These are phyloP conservation scores for Chlamydomonas eustigma DNA, from an alignment of 139 green algal species.

Conservation along the genomic window DNA sequence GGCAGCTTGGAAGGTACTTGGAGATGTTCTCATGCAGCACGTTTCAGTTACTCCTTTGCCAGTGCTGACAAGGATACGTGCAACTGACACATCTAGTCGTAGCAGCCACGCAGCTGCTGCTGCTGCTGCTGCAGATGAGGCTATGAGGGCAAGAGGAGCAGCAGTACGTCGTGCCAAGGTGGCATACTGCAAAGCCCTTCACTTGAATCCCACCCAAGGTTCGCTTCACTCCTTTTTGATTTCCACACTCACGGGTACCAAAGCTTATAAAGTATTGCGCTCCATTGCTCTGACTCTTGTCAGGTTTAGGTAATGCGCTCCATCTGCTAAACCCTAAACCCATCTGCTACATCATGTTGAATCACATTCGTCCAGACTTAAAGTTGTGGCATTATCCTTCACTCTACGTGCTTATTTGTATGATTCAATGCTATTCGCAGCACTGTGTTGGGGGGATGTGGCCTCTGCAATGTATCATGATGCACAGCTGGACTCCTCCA, in stretches of 20 bases:
- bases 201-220: constrained; percentile 46
- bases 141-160: constrained; percentile 19
- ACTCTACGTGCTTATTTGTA: no score
- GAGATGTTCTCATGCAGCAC: constrained; percentile 57
- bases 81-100: neutral
- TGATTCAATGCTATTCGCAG: neutral
- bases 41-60: constrained; percentile 3
- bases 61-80: no score
- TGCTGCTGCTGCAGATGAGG: constrained; percentile 1
- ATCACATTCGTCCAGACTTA: no score
- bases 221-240: neutral
- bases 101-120: neutral
- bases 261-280: no score
- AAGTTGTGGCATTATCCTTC: no score
- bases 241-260: no score
- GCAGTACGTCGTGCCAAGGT: constrained; percentile 33
- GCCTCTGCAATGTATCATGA: constrained; percentile 18
- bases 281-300: no score
- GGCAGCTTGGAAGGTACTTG: constrained; percentile 70
- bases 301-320: no score
- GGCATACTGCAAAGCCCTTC: constrained; percentile 58
- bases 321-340: no score
- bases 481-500: neutral
- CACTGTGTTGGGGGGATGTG: constrained; percentile 16
- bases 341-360: no score